phyloP scores from a whole-genome alignment of 1,284 basidiomycete genomes.

The Tilletiaria anomala region DNA sequence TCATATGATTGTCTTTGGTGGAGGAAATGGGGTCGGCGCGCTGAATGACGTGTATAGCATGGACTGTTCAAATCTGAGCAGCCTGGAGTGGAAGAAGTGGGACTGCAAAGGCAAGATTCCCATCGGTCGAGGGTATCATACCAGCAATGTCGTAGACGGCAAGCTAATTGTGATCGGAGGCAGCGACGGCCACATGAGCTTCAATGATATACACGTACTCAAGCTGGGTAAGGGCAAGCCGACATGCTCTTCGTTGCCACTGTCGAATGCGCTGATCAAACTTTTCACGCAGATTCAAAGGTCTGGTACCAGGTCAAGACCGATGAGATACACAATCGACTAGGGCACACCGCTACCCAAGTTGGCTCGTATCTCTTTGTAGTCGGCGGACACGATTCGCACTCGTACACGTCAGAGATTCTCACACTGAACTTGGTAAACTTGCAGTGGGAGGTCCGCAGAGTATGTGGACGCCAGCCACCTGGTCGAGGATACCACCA shows the following conservation, averaged over 20 bases:
- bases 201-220: conserved; percentile 73
- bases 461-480: conserved; percentile 53
- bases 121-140: conserved; percentile 70
- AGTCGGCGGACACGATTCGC: conserved; percentile 71
- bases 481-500: conserved; percentile 67
- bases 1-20: conserved; percentile 74
- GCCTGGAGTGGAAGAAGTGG: conserved; percentile 50
- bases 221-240: conserved; percentile 49
- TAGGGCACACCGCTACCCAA: conserved; percentile 75
- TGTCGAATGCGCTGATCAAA: no score
- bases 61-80: conserved; percentile 50
- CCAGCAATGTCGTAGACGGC: conserved; percentile 68
- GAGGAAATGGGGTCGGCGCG: conserved; percentile 74
- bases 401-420: conserved; percentile 61
- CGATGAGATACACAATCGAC: conserved; percentile 51
- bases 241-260: no score
- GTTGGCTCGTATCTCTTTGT: conserved; percentile 87
- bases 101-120: conserved; percentile 35
- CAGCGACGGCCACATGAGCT: conserved; percentile 48
- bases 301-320: conserved; percentile 56
- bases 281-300: no score
- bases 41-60: conserved; percentile 80
- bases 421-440: conserved; percentile 47
- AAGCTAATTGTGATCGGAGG: conserved; percentile 71
- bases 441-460: conserved; percentile 52